A percentile compares a stretch with the other conserved stretches of the same genome.
These are phyloP conservation scores for Neonectria punicea DNA, from an alignment of 2,329 filamentous ascomycete genomes.

Conservation along the genomic window DNA sequence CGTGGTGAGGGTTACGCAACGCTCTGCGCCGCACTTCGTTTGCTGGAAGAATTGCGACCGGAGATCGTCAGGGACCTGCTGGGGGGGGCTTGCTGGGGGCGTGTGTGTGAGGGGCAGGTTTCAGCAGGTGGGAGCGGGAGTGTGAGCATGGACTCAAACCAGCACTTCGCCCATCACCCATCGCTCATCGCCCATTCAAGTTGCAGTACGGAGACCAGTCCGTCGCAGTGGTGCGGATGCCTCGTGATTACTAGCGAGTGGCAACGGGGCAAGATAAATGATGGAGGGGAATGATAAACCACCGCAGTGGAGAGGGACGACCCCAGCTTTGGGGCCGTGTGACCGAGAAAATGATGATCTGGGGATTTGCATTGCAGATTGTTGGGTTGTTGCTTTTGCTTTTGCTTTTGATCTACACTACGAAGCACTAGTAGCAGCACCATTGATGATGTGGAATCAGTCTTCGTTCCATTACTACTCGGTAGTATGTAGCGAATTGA, in stretches of 20 bases:
- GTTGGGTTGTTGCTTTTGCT: conserved; percentile 4
- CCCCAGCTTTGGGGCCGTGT: conserved; percentile 8
- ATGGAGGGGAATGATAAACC: conserved; percentile 4
- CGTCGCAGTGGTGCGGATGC: neutral
- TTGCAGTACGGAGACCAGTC: no score
- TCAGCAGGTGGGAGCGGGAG: conserved; percentile 31
- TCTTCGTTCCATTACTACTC: no score
- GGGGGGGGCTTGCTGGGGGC: conserved; percentile 21
- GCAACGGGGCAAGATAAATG: neutral
- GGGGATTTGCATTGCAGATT: conserved; percentile 20
- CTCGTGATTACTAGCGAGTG: neutral
- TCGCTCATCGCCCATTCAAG: neutral
- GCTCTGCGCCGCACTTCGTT: conserved; percentile 9
- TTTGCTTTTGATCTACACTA: neutral
- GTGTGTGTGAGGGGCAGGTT: conserved; percentile 36
- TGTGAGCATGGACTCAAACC: neutral
- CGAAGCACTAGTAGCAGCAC: neutral
- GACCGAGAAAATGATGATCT: conserved; percentile 16
- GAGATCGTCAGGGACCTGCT: conserved; percentile 41
- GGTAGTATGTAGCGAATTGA: neutral
- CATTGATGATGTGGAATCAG: neutral
- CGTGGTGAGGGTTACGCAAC: conserved; percentile 17
- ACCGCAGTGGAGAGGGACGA: neutral
- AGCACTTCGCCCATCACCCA: neutral
- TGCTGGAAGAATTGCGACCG: conserved; percentile 28